Base-by-base conservation (phyloP, 78 protist species). In the Andalucia godoyi region DNA sequence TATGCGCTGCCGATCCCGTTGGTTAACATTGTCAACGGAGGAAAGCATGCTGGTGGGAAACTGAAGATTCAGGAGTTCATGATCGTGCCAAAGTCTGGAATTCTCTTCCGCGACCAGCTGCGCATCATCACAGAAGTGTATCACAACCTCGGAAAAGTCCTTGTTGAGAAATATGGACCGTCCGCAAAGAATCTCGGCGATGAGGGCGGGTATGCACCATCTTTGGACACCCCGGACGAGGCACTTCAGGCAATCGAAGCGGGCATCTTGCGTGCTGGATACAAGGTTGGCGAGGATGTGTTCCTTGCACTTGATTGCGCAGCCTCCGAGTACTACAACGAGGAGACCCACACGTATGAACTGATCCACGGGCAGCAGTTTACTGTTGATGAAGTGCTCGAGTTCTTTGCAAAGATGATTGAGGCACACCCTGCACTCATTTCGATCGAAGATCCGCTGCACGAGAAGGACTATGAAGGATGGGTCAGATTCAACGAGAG, bases 141-240 rank as follows among this genome's bases (percentile, higher is more conserved):
- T 86, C 98, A 93, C 79, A 40, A 42, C 66, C 85, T 97, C 36
- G 87, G 85, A 86, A 25, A 21, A 29, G 86, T 95, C 66, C 71
- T 95, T 70, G 63, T 77, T 74, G 32, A 17, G 52, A 51, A 68
- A 43, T 88, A 85, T 57, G 95, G 95, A 51, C 80, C 61, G 67
- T 76, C 67, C 38, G 90, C 90, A 17, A 39, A 79, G 43, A 89
- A 88, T 69, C 96, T 97, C 49, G 99, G 99, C 47, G 99, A 97
- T 71, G 99, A 97, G 83, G 99, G 99, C 40, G 99, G 99, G 71
- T 94, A 94, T 64, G 99, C 99, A 9, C 99, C 99, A 63, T 46
- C 66, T 10, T 13, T 71, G 6, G 50, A 42, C 45, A 66, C 54
- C 61, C 74, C 55, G 79, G 51, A 79, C 52, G 99, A 96, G 63